phyloP scores from a whole-genome alignment of 805 yeast genomes.

The Kuraishia ogatae region DNA sequence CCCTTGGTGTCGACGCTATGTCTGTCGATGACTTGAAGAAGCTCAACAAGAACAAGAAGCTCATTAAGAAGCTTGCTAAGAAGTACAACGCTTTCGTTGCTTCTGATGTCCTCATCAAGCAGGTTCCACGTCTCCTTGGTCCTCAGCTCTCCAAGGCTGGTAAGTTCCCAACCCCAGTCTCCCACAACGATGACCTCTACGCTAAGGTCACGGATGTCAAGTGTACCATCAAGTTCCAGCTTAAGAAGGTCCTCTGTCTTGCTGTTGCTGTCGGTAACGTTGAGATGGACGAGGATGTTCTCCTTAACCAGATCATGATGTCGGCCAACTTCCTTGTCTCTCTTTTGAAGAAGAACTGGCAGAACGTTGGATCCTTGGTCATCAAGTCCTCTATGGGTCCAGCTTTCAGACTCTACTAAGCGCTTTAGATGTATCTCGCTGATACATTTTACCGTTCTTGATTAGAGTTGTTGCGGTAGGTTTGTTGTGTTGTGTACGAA shows the following conservation, averaged over 20 bases:
- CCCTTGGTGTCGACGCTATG: conserved; percentile 99
- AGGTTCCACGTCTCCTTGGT: conserved; percentile 99
- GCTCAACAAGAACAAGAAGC: conserved; percentile 99
- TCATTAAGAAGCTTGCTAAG: conserved; percentile 98
- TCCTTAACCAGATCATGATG: conserved; percentile 97
- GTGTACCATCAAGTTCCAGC: conserved; percentile 99
- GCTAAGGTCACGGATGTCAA: conserved; percentile 93
- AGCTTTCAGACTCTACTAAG: conserved; percentile 97
- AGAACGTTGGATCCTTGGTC: conserved; percentile 98
- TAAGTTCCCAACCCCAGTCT: conserved; percentile 99
- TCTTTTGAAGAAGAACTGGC: conserved; percentile 99
- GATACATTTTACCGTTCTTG: not conserved
- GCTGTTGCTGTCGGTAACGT: conserved; percentile 99
- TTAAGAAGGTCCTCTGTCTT: conserved; percentile 98
- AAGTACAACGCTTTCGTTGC: conserved; percentile 99
- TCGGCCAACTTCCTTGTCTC: conserved; percentile 99
- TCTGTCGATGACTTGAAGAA: conserved; percentile 99
- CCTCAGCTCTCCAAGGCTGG: conserved; percentile 99
- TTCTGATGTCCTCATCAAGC: conserved; percentile 98
- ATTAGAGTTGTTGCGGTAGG: not conserved
- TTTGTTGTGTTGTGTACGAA: not conserved
- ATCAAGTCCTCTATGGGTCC: conserved; percentile 99
- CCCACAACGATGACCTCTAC: conserved; percentile 98
- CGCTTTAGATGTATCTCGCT: conserved; percentile 6
- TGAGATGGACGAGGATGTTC: conserved; percentile 95